phyloP scores from a whole-genome alignment of 257 asterid species.

The Plantago ovata region DNA sequence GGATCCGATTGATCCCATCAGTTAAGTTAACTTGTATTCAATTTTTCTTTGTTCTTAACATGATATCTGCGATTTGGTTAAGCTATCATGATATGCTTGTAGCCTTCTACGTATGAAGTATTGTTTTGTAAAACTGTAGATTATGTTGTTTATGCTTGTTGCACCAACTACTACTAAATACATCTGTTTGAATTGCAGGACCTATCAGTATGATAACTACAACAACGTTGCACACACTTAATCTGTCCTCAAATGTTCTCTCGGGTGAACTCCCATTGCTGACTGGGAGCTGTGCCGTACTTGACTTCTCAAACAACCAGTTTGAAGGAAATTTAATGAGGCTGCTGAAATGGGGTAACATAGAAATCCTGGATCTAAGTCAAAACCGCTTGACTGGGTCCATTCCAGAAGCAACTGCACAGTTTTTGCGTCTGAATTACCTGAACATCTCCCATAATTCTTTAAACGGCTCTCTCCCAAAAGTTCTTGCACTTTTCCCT shows the following conservation, averaged over 20 bases:
- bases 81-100: background rate
- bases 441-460: constrained; percentile 73
- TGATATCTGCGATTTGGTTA: background rate
- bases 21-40: no score
- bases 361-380: constrained; percentile 84
- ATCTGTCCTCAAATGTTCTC: constrained; percentile 75
- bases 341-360: constrained; percentile 77
- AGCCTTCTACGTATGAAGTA: background rate
- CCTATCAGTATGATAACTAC: constrained; percentile 74
- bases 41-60: background rate
- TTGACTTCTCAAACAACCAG: constrained; percentile 72
- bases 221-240: constrained; percentile 60
- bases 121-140: background rate
- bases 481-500: constrained; percentile 53
- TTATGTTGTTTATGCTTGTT: constrained; percentile 4
- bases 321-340: constrained; percentile 68
- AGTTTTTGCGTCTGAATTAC: constrained; percentile 68
- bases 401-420: constrained; percentile 74
- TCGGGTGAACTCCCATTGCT: constrained; percentile 83
- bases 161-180: background rate
- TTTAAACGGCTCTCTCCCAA: constrained; percentile 63
- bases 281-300: constrained; percentile 68
- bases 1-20: no score
- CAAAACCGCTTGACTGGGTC: constrained; percentile 64
- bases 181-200: constrained; percentile 43